Evolutionary conservation across 2,329 filamentous ascomycete species (phyloP), one percentile per base, ranked within the genome.

Genomic region (Ascocoryne sarcoides): DNA sequence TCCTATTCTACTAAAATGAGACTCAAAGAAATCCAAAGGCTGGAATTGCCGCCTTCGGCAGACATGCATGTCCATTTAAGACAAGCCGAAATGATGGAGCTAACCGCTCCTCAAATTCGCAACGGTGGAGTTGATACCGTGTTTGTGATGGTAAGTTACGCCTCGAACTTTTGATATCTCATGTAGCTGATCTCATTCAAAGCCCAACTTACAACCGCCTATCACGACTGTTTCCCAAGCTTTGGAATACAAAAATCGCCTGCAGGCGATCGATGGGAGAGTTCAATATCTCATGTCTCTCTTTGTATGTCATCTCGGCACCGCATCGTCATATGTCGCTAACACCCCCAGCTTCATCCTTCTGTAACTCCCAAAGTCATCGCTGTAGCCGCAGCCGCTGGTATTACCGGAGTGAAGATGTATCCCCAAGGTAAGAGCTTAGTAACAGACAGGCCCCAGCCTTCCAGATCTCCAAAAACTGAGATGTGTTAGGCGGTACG

Each of bases 241-340:
- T 7, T 64, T 86, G 17, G 75, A 75, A 32, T 88, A 88, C 63
- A 72, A 79, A 59, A 60, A 67, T 18, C 68, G 71, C 33, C 67
- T 88, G 12, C 65, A 73, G 50, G 68, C 71, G 31, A 64, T 83
- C 45, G 75, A 79, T 37, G 70, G 75, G 2, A 67, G 70, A 37
- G 75, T 86, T 43, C 72, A 72, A 44, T 87, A 76, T 55, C 71
- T 88, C 44, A 86, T 88, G 82, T 82, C 82, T 1, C 69, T 88
- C 32, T 87, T 52, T 37, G n/a, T n/a, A n/a, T n/a, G n/a, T n/a
- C n/a, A n/a, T n/a, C n/a, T n/a, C n/a, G n/a, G n/a, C n/a, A n/a
- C n/a, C n/a, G n/a, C n/a, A n/a, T n/a, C n/a, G n/a, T n/a, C n/a
- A n/a, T n/a, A n/a, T n/a, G n/a, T n/a, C n/a, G n/a, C n/a, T n/a